Conservation (phyloP, 1,284 basidiomycete species). For the Coriolopsis trogii region DNA sequence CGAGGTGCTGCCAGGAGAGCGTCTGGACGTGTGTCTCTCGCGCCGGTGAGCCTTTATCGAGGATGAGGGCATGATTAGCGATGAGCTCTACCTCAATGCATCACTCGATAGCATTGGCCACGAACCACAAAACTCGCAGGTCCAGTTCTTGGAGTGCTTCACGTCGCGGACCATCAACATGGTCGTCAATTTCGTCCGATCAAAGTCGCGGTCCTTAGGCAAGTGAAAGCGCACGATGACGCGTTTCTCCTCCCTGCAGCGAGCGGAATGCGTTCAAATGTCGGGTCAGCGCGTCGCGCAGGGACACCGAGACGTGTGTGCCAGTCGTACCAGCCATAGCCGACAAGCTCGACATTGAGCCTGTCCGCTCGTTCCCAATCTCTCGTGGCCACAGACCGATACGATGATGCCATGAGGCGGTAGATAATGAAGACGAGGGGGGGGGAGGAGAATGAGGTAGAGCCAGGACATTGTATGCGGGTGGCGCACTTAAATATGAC, state of each 20-base stretch:
- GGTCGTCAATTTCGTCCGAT: neutral
- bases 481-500: too few relatives aligned
- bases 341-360: constrained; percentile 7
- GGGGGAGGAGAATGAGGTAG: too few relatives aligned
- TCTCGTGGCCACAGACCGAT: too few relatives aligned
- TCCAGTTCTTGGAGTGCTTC: constrained; percentile 11
- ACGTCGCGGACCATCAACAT: constrained; percentile 3
- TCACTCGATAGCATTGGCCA: neutral
- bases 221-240: constrained; percentile 4
- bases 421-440: too few relatives aligned
- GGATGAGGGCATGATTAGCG: too few relatives aligned
- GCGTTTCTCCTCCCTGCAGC: constrained; percentile 4
- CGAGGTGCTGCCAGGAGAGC: constrained; percentile 3
- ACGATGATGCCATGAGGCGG: too few relatives aligned
- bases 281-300: neutral
- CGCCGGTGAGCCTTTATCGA: neutral
- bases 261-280: neutral
- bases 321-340: constrained; percentile 5
- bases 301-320: neutral
- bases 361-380: constrained; percentile 9
- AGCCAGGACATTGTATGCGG: neutral
- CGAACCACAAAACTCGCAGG: constrained; percentile 11
- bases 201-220: constrained; percentile 8
- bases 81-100: too few relatives aligned
- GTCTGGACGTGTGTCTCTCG: constrained; percentile 9